Conservation (phyloP, 2,329 filamentous ascomycete species). For the Colletotrichum chlorophyti region DNA sequence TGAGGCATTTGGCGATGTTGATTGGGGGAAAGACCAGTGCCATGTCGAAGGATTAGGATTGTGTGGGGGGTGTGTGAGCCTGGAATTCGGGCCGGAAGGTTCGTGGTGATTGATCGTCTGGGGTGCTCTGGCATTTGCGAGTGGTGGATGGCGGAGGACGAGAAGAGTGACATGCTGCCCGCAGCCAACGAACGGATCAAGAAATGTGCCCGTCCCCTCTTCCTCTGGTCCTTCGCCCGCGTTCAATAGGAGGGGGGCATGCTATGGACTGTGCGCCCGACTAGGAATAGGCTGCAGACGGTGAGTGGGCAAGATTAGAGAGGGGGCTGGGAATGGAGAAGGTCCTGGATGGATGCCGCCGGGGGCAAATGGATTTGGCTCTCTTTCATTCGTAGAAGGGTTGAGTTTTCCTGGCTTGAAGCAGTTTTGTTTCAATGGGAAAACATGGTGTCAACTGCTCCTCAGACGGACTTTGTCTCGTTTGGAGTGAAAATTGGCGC, state of each 20-base stretch:
- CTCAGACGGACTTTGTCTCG: conserved; percentile 12
- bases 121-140: conserved; percentile 14
- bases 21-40: conserved; percentile 14
- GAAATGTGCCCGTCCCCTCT: not conserved
- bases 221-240: not conserved
- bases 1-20: conserved; percentile 20
- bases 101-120: conserved; percentile 8
- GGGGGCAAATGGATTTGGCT: conserved; percentile 11
- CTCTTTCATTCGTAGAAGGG: conserved; percentile 15
- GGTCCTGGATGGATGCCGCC: conserved; percentile 13
- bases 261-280: conserved; percentile 7
- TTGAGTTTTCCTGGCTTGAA: conserved; percentile 6
- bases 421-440: conserved; percentile 22
- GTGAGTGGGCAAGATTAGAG: conserved; percentile 13
- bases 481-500: not conserved
- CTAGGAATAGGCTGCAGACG: conserved; percentile 15
- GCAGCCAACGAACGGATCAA: conserved; percentile 3
- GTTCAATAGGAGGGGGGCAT: conserved; percentile 17
- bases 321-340: conserved; percentile 12
- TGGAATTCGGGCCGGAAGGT: conserved; percentile 19
- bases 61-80: conserved; percentile 15
- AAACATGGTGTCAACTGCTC: conserved; percentile 14
- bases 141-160: not conserved
- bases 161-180: conserved; percentile 8
- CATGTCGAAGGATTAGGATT: conserved; percentile 10